Evolutionary conservation across 192 early-diverging fungal genomes (phyloP).

Genomic region (Coemansia sp.): DNA sequence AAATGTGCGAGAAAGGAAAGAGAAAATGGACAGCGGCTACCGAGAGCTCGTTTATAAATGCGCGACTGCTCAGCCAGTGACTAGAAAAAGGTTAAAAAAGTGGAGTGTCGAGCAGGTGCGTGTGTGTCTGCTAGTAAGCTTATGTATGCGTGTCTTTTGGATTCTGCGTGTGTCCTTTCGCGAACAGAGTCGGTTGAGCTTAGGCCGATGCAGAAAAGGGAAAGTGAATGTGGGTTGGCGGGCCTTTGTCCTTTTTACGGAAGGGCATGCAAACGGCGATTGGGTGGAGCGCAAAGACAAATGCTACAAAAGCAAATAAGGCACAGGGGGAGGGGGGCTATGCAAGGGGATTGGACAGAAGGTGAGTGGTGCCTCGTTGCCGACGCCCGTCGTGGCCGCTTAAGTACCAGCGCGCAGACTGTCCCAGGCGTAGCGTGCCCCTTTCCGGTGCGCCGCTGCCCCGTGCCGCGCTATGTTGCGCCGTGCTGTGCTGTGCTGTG

Average conservation of each 20-base stretch:
- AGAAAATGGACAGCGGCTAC: neutral
- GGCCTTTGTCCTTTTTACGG: neutral
- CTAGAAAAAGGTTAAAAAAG: slow-evolving; percentile 1
- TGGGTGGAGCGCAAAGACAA: neutral
- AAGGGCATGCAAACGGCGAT: neutral
- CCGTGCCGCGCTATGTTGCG: too few species aligned
- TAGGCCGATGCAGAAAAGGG: neutral
- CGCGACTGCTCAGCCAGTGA: neutral
- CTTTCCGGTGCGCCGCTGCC: too few species aligned
- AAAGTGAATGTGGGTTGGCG: neutral
- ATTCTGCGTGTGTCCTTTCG: neutral
- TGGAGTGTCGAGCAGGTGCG: neutral
- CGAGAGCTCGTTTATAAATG: neutral
- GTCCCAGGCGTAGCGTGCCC: too few species aligned
- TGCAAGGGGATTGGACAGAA: neutral
- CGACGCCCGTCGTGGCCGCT: neutral
- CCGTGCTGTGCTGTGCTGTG: too few species aligned
- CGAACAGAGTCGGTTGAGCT: neutral
- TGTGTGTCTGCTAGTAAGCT: neutral
- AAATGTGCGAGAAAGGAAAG: slow-evolving; percentile 7
- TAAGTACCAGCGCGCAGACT: neutral
- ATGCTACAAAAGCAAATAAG: neutral
- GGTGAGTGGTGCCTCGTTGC: neutral
- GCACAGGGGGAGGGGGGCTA: neutral
- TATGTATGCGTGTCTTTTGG: neutral